Percentiles rank a stretch among this genome's conserved stretches.
Conservation (phyloP, 768 basidiomycete genomes). For the Flagelloscypha sp. region DNA sequence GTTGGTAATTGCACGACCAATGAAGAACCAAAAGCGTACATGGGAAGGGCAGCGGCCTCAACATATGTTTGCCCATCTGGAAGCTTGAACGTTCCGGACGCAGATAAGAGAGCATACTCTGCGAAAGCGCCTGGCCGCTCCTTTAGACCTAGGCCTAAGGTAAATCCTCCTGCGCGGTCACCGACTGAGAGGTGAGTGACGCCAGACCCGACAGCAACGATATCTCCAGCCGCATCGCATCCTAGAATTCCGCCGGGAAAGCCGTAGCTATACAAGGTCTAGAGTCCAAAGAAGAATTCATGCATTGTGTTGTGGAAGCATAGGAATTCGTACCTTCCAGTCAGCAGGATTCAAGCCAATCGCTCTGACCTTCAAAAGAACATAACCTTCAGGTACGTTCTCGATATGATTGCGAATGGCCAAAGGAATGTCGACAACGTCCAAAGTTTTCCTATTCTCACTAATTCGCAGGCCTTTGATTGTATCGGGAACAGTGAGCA, state of each 20-base stretch:
- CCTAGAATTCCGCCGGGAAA: conserved; percentile 1
- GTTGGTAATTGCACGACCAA: too few relatives aligned
- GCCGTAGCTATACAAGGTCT: not conserved
- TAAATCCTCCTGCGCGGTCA: conserved; percentile 5
- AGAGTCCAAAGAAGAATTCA: too few relatives aligned
- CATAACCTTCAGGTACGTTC: too few relatives aligned
- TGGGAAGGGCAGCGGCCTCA: conserved; percentile 2
- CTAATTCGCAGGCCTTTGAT: too few relatives aligned
- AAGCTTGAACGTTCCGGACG: conserved; percentile 3
- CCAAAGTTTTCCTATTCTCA: too few relatives aligned
- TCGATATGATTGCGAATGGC: too few relatives aligned
- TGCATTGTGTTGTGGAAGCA: too few relatives aligned
- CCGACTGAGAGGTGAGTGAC: conserved; percentile 7
- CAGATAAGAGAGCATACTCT: conserved; percentile 3
- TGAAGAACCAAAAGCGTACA: not conserved
- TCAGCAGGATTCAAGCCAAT: conserved; percentile 3
- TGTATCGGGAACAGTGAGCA: too few relatives aligned
- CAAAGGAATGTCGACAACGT: too few relatives aligned
- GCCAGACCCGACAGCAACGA: conserved; percentile 6
- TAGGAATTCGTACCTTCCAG: not conserved
- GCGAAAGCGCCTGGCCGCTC: conserved; percentile 1
- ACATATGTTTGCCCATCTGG: conserved; percentile 1
- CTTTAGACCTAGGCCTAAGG: not conserved
- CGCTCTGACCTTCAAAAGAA: too few relatives aligned
- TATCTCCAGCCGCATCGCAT: conserved; percentile 9